phyloP scores from a whole-genome alignment of 352 stramenopile species.

The Globisporangium perplexum region DNA sequence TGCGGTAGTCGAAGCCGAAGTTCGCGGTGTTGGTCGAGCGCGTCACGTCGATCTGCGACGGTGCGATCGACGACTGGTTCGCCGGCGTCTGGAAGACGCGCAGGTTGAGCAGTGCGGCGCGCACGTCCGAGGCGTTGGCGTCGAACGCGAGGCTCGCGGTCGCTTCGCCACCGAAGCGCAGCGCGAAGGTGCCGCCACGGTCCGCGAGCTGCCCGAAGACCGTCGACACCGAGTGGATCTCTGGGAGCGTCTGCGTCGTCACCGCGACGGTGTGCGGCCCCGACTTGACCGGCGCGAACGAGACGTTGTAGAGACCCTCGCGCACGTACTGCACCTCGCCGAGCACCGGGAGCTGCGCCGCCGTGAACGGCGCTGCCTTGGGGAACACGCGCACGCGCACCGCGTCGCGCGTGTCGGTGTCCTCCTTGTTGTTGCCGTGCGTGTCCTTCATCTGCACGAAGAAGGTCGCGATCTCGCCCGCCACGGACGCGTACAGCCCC shows the following conservation, averaged over 20 bases:
- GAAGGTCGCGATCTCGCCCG: constrained; percentile 49
- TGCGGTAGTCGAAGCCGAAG: constrained; percentile 71
- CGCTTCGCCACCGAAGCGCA: constrained; percentile 58
- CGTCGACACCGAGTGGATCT: constrained; percentile 83
- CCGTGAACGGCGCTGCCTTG: constrained; percentile 18
- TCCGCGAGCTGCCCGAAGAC: constrained; percentile 60
- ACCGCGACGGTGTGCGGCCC: constrained; percentile 86
- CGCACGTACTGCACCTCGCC: constrained; percentile 47
- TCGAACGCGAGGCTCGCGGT: constrained; percentile 78
- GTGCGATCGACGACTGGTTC: constrained; percentile 3
- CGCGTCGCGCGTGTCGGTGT: constrained; percentile 20
- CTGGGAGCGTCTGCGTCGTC: constrained; percentile 60
- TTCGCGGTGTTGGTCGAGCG: constrained; percentile 33
- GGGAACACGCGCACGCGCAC: constrained; percentile 54
- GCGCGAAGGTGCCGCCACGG: constrained; percentile 79
- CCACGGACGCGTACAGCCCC: constrained; percentile 50
- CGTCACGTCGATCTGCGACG: constrained; percentile 41
- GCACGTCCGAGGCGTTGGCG: constrained; percentile 60
- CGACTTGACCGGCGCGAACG: constrained; percentile 78
- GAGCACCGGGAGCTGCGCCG: constrained; percentile 17
- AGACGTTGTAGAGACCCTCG: constrained; percentile 82
- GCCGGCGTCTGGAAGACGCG: constrained; percentile 23
- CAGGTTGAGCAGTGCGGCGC: constrained; percentile 59
- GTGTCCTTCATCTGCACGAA: constrained; percentile 82
- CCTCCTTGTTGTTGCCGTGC: constrained; percentile 71